Base-by-base conservation (phyloP, 1,284 basidiomycete species). In the Neolentinus lepideus region DNA sequence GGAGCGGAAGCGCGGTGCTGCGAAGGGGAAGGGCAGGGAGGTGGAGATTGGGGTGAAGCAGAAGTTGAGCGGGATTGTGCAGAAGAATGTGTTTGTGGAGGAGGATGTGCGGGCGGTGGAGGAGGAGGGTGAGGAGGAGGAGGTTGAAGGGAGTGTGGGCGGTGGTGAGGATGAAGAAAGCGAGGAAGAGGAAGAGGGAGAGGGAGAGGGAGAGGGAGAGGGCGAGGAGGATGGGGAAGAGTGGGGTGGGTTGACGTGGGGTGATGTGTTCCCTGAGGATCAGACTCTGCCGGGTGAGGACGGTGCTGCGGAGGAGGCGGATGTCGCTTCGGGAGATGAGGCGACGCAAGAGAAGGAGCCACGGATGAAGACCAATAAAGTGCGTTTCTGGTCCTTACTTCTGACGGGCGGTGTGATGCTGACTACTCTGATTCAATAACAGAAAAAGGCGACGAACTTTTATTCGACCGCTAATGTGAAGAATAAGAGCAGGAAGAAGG, bases 381-480 rank as follows among this genome's bases (percentile, higher is more conserved):
- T 81, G 64, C 50, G 65, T 55, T 57, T 16, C 16, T 3, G 27
- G n/a, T 36, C 38, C 27, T 8, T 43, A 16, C 3, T 4, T 43
- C 3, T 51, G 16, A 51, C 9, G 12, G 24, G 31, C 27, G 3
- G 11, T 46, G 25, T 9, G 3, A 21, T 47, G 3, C n/a, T 19
- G 3, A 35, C 12, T 53, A 58, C 29, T 59, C 31, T 9, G 29
- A n/a, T n/a, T n/a, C n/a, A n/a, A n/a, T 6, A 4, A 51, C 11
- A 90, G 89, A 88, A 85, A 75, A 95, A 93, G 73, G 84, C 92
- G 16, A 80, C 81, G 57, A 98, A 98, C 75, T 99, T 94, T 77
- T 98, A 93, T 75, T 85, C 88, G 6, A 78, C 68, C 51, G 81
- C 89, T 1, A 94, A 94, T 64, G 92, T 94, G 66, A 94, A 95